Evolutionary conservation across 2,329 filamentous ascomycete genomes (phyloP), one percentile per base, ranked within the genome.

Genomic region (Pleoardoris graminearum): DNA sequence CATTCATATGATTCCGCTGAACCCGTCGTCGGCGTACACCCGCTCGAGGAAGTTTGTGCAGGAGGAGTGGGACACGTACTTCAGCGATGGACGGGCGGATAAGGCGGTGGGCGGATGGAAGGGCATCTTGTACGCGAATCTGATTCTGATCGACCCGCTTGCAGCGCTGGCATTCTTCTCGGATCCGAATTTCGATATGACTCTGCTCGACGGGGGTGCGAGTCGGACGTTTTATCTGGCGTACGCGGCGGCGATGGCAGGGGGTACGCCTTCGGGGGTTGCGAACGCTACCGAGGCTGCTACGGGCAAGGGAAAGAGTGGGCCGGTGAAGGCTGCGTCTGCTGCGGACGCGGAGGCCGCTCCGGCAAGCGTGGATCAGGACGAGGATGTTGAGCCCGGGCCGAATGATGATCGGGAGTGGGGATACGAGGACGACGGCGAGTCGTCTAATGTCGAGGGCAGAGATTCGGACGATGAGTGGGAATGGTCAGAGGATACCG

Each of bases 1-100:
- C 47, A 94, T 95, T 61, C 89, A 94, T 73, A 94, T 95, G 90
- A 82, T 95, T 36, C 90, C 90, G 0, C 76, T 93, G 32, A 81
- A 90, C 50, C 86, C 90, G 1, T 80, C 82, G 53, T 88, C 88
- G 0, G 80, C 88, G 5, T 85, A 90, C 55, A 85, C 86, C 3
- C 85, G 94, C n/a, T 81, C 80, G 1, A 72, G 75, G 29, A 77
- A 79, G 1, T 97, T 97, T 67, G 91, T 96, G 5, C 74, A 77
- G 35, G 84, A 96, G 74, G 93, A 75, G 43, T 75, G 71, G 71
- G 78, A 87, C 32, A 81, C 84, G 4, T 92, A 88, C 69, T 97
- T 97, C 70, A 82, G 82, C 52, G 78, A 85, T 21, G 85, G 85
- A 0, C 83, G 88, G 11, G 85, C 83, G 0, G 83, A 89, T 48